These are phyloP conservation scores for Claviceps cyperi DNA, from an alignment of 2,329 filamentous ascomycete species.

Conservation along the genomic window DNA sequence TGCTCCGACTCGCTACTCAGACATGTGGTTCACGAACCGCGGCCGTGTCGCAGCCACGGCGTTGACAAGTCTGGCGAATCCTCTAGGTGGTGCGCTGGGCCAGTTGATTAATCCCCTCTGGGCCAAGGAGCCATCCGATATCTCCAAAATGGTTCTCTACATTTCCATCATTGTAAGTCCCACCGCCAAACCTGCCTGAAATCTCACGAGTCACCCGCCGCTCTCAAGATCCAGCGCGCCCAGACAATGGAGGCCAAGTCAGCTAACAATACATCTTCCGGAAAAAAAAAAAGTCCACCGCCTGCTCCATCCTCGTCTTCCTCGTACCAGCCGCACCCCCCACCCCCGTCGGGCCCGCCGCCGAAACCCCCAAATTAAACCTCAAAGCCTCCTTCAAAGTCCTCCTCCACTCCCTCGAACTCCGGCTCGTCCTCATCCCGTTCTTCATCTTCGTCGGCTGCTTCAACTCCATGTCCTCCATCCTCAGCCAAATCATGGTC, in stretches of 20 bases:
- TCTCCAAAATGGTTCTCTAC: conserved; percentile 75
- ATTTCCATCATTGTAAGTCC: conserved; percentile 62
- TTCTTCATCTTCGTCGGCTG: conserved; percentile 76
- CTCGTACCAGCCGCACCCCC: conserved; percentile 67
- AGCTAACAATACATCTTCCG: neutral
- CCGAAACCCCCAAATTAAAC: conserved; percentile 40
- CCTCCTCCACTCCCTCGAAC: conserved; percentile 45
- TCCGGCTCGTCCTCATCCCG: conserved; percentile 70
- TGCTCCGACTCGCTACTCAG: conserved; percentile 80
- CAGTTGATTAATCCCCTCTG: conserved; percentile 75
- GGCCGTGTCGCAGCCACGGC: conserved; percentile 83
- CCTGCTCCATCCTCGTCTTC: conserved; percentile 56
- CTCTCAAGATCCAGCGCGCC: neutral
- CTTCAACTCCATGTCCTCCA: conserved; percentile 82
- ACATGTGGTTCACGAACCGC: conserved; percentile 80
- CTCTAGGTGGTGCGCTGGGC: conserved; percentile 75
- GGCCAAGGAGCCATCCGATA: conserved; percentile 45
- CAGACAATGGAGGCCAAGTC: too few relatives aligned
- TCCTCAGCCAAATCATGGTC: conserved; percentile 78
- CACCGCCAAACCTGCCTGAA: neutral
- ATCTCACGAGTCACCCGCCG: neutral
- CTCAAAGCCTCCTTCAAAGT: conserved; percentile 37
- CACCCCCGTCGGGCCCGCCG: conserved; percentile 59
- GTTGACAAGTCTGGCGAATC: conserved; percentile 72
- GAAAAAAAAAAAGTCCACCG: conserved; percentile 18